Evolutionary conservation across 1,139 yeast genomes (phyloP), one percentile per base, ranked within the genome.

Genomic region (Wickerhamomyces sp.): DNA sequence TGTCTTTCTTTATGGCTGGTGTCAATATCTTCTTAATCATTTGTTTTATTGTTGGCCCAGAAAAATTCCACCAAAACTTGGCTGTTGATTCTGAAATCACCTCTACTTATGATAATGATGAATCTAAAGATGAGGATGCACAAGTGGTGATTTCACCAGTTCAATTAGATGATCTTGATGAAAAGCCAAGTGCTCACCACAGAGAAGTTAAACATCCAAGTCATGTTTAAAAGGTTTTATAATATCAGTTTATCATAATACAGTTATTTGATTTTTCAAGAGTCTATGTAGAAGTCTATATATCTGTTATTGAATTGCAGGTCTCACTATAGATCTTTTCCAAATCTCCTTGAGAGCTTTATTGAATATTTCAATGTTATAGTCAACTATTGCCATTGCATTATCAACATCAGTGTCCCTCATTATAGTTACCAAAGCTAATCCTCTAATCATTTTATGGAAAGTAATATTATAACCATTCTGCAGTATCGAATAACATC

Each of bases 371-470:
- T 82, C 85, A 31, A 90, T 90, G 58, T 92, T 92, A 60, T 88
- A 90, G 59, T 92, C 97, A 24, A 90, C 81, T 32, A 92, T 76
- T 0, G 96, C 81, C 54, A 86, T 64, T 10, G 82, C 70, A 38
- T 71, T 71, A 42, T 75, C 79, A 38, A 68, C 60, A 31, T 75
- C 78, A 42, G 78, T 89, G 37, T 81, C 75, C 42, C 95, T 74
- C 28, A 88, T 81, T 44, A 90, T 71, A 1, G 96, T 95, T 32
- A 92, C 96, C 43, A 92, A 69, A 3, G 97, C 96, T 51, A 90
- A 69, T 0, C 97, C 97, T 51, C 95, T 74, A 42, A 92, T 85
- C 96, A 92, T 89, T 57, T 88, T 95, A 48, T 84, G 82, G 58
- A 92, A 70, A 55, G 89, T 89, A 33, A 92, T 68, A 26, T 85